Base-by-base conservation (phyloP, 208 protist species). In the Wallacemonas sp. region DNA sequence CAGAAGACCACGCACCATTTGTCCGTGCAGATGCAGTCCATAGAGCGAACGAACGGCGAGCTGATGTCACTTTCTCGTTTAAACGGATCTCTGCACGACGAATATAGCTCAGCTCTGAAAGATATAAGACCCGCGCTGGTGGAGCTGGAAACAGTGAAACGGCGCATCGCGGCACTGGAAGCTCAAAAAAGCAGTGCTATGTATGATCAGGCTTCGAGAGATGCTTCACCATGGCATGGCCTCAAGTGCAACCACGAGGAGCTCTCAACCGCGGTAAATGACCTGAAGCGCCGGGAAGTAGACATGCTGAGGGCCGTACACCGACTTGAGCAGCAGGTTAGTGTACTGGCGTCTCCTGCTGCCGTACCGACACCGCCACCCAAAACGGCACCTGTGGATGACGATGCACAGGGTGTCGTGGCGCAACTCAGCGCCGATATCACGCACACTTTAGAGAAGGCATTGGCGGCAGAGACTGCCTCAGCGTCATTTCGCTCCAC, bases 61-160 rank as follows among this genome's bases (percentile, higher is more conserved):
- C 28, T 58, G 51, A 15, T 31, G 21, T 6, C 51, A 22, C 4
- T 17, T 31, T 58, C 30, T 19, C 51, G 51, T 34, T 19, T 33
- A n/a, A 58, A 3, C 22, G 19, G 30, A 21, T 34, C 51, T 38
- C 24, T 58, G 28, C 51, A 58, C 4, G 51, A 58, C 30, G 51
- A 58, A n/a, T 58, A 41, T 21, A 31, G 51, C 30, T 39, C 36
- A 9, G n/a, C 67, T 17, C 24, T 77, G 60, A 61, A 58, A 5
- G 74, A 81, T 24, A 31, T 84, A 5, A 34, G 73, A 2, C 73
- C 67, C 9, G 70, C 75, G 9, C 61, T 83, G 34, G 58, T 82
- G 1, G 81, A 84, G 33, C 21, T 88, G 59, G 81, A 88, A 42
- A 65, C 77, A 24, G 53, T 84, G 26, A 83, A 88, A 66, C 72